These are phyloP conservation scores for Aspergillus sclerotioniger DNA, from an alignment of 495 filamentous ascomycete genomes.

Conservation along the genomic window DNA sequence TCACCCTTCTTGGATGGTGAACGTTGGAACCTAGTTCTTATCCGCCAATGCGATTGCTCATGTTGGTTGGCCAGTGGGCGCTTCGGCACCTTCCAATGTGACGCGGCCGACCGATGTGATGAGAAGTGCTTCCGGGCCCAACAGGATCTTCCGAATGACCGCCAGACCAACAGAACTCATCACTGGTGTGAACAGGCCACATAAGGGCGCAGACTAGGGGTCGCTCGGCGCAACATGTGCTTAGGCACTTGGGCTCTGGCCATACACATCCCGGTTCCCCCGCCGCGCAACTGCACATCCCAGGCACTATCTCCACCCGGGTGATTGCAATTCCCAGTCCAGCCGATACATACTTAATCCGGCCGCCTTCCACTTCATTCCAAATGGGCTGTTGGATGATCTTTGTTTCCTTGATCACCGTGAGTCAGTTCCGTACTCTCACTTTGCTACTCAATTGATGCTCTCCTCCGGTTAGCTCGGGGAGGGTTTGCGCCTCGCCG, in stretches of 20 bases:
- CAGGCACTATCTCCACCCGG: slow-evolving; percentile 10
- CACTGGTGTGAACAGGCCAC: slow-evolving; percentile 11
- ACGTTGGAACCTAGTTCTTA: background rate
- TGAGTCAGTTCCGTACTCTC: background rate
- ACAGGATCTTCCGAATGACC: slow-evolving; percentile 16
- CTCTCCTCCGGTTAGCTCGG: background rate
- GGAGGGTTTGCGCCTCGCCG: background rate
- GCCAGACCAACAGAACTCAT: slow-evolving; percentile 11
- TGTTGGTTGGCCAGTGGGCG: background rate
- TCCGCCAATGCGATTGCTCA: background rate
- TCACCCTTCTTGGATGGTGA: background rate
- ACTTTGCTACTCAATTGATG: background rate
- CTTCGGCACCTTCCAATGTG: slow-evolving; percentile 15
- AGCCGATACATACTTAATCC: slow-evolving; percentile 15
- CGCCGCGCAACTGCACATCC: slow-evolving; percentile 4
- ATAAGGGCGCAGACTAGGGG: slow-evolving; percentile 1
- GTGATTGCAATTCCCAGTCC: background rate
- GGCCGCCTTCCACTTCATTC: slow-evolving; percentile 2
- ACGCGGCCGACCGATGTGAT: slow-evolving; percentile 15
- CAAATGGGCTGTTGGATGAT: background rate
- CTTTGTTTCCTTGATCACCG: background rate
- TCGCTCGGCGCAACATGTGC: slow-evolving; percentile 8
- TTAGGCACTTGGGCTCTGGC: slow-evolving; percentile 1
- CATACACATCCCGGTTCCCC: slow-evolving; percentile 11
- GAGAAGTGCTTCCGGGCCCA: slow-evolving; percentile 12